Conservation (phyloP, 495 filamentous ascomycete species). For the Aspergillus sclerotiicarbonarius region DNA sequence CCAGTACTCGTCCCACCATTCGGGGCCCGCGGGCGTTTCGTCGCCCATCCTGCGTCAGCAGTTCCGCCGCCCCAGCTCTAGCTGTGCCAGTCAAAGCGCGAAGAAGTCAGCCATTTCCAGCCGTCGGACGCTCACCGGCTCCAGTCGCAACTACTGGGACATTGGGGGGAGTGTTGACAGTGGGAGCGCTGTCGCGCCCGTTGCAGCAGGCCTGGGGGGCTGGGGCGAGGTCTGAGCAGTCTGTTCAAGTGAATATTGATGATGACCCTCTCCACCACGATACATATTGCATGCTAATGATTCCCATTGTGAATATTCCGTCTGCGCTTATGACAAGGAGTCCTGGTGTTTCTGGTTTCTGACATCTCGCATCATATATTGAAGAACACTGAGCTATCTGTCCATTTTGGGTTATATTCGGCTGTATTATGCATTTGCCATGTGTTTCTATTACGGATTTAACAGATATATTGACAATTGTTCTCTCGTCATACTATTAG, state of each 20-base stretch:
- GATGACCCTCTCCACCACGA: not conserved
- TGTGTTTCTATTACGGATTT: not conserved
- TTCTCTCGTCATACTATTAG: too few relatives aligned
- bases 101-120: slow-evolving; percentile 58
- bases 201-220: slow-evolving; percentile 61
- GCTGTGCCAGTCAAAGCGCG: slow-evolving; percentile 79
- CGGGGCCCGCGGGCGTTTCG: slow-evolving; percentile 43
- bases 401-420: not conserved
- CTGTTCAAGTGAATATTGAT: slow-evolving; percentile 2
- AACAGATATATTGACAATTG: too few relatives aligned
- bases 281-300: slow-evolving; percentile 17
- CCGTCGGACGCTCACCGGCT: slow-evolving; percentile 52
- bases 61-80: slow-evolving; percentile 57
- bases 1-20: slow-evolving; percentile 43
- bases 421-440: not conserved
- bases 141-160: slow-evolving; percentile 83
- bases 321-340: slow-evolving; percentile 2
- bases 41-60: slow-evolving; percentile 38
- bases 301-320: slow-evolving; percentile 3
- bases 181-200: slow-evolving; percentile 62
- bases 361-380: not conserved
- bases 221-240: slow-evolving; percentile 65
- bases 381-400: not conserved
- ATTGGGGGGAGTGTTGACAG: slow-evolving; percentile 75
- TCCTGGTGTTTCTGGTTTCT: not conserved